Evolutionary conservation across 352 stramenopile species (phyloP), one percentile per base, ranked within the genome.

Genomic region (Phytophthora podocarpi): DNA sequence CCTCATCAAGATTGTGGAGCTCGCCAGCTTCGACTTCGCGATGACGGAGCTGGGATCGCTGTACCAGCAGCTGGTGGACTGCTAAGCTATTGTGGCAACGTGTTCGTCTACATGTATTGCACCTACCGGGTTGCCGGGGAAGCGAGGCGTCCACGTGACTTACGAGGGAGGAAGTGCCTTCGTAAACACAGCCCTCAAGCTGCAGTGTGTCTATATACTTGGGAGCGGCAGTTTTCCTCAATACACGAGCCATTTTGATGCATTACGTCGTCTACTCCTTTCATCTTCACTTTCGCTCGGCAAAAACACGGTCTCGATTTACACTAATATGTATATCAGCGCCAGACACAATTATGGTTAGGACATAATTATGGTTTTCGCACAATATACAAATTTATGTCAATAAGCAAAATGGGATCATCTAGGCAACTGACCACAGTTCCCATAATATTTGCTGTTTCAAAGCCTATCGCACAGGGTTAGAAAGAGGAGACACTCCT

Each of bases 1-100:
- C 8, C 47, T 78, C 7, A 77, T 91, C 52, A 88, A 87, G 65
- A 83, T 93, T 36, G 48, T 91, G 5, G 71, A 91, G 63, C 42
- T 91, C 42, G 61, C 52, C 4, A 65, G 48, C 50, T 80, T 81
- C 42, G 73, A 88, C 60, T 91, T 89, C 62, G 37, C 51, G 6
- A 51, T 63, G 35, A 63, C 43, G n/a, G 50, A 64, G 20, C 42
- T 81, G 18, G 59, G 48, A 21, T 70, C 67, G 42, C 40, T 76
- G 9, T 72, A 73, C 53, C 51, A 76, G 42, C 58, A 76, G 43
- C 48, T 76, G 7, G 35, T 76, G 46, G 48, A 63, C 47, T 64
- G 52, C 48, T 72, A 76, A 73, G 31, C n/a, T 32, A 31, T 12
- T 15, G 8, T 40, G 23, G 37, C 7, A 49, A 30, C 40, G 48